Evolutionary conservation across 1,139 yeast species (phyloP), one percentile per base, ranked within the genome.

Genomic region (Candida tetrigidarum): DNA sequence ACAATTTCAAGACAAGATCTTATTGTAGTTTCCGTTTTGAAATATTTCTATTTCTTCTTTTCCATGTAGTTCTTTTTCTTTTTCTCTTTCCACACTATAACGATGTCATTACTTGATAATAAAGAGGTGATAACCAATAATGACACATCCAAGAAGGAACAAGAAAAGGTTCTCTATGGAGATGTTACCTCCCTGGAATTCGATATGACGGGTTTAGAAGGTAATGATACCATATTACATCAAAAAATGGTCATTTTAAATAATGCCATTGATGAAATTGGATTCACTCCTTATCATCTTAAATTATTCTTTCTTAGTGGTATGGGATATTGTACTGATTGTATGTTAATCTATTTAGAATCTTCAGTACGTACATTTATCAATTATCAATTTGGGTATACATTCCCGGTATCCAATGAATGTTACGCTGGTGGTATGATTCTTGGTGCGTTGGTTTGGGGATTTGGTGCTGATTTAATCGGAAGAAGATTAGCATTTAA

Each of bases 271-370:
- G 71, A 67, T 51, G 71, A 67, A 49, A 67, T 67, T 47, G 73
- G 71, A 1, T 66, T 66, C 48, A 67, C 72, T 23, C 62, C 63
- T 28, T 67, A 66, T 48, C 73, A 66, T 51, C 50, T 64, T 37
- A 67, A 66, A 46, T 50, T 66, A 26, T 67, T 78, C 54, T 68
- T 69, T 51, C 57, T 79, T 29, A 78, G 77, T 49, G 87, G 87
- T n/a, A 74, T 81, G 74, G 88, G 88, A 14, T 83, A 83, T 55
- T 78, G 83, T 4, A 82, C 80, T 23, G 87, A 83, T 57, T 80
- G 85, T 15, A 81, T 81, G 57, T 65, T 83, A 52, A 74, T 72
- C 35, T 66, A 69, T 57, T 55, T 69, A 33, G 77, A 71, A 52
- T 59, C 70, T 45, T 57, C 62, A 32, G 76, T 70, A 8, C 59